Percentiles rank a stretch among this genome's conserved stretches.
These are phyloP conservation scores for Nakazawaea anatomiae DNA, from an alignment of 805 yeast genomes.

Conservation along the genomic window DNA sequence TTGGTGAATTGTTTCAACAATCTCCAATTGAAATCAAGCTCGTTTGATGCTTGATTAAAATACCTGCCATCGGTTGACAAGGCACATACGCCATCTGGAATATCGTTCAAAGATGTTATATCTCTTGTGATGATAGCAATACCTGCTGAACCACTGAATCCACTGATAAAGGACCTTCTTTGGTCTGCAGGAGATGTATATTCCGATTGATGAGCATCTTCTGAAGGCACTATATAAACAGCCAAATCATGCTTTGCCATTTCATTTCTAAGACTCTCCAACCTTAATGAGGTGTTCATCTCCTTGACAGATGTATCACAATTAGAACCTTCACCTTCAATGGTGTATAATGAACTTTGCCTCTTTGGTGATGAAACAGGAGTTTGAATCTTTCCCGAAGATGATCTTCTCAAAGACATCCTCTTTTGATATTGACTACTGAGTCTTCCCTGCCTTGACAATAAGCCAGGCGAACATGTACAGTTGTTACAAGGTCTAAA, in stretches of 20 bases:
- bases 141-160: conserved; percentile 60
- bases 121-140: conserved; percentile 53
- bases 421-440: conserved; percentile 37
- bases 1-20: conserved; percentile 46
- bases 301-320: conserved; percentile 26
- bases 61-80: conserved; percentile 59
- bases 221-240: conserved; percentile 60
- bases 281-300: conserved; percentile 53
- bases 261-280: conserved; percentile 51
- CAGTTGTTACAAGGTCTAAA: conserved; percentile 62
- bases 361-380: conserved; percentile 23
- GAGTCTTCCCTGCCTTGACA: conserved; percentile 61
- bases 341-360: conserved; percentile 11
- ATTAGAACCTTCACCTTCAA: conserved; percentile 9
- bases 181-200: conserved; percentile 50
- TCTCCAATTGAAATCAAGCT: conserved; percentile 55
- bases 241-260: conserved; percentile 63
- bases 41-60: conserved; percentile 52
- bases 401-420: conserved; percentile 21
- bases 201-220: conserved; percentile 63
- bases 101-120: conserved; percentile 39
- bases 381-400: conserved; percentile 21
- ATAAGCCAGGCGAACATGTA: conserved; percentile 78
- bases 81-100: conserved; percentile 50
- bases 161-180: conserved; percentile 49